Evolutionary conservation across 2,329 filamentous ascomycete genomes (phyloP).

Genomic region (Colletotrichum sp.): DNA sequence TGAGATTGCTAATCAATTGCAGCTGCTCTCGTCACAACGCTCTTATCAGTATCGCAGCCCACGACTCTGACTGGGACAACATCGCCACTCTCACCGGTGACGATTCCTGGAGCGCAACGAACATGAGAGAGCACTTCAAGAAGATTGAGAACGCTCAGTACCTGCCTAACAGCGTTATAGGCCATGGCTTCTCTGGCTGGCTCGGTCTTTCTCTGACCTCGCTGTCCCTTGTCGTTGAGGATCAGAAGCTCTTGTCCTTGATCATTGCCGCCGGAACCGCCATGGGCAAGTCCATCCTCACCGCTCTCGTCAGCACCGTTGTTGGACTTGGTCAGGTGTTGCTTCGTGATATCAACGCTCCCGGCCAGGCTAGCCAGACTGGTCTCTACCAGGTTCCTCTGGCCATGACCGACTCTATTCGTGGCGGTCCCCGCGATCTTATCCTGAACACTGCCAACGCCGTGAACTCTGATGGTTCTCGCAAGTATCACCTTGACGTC

Average conservation of each 20-base stretch:
- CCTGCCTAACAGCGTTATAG: constrained; percentile 37
- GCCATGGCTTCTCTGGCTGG: constrained; percentile 62
- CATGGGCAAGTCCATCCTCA: constrained; percentile 27
- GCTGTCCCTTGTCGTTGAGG: constrained; percentile 6
- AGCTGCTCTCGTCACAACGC: constrained; percentile 60
- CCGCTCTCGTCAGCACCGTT: constrained; percentile 23
- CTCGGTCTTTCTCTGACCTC: constrained; percentile 29
- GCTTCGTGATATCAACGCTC: constrained; percentile 29
- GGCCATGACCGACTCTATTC: not conserved
- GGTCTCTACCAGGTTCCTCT: constrained; percentile 2
- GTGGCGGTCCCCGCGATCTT: not conserved
- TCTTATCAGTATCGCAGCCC: constrained; percentile 61
- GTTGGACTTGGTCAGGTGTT: constrained; percentile 29
- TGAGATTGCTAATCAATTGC: rapidly evolving
- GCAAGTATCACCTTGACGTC: constrained; percentile 31
- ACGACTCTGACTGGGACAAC: constrained; percentile 63
- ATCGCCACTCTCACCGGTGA: constrained; percentile 66
- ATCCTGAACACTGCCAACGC: constrained; percentile 10
- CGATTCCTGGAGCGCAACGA: constrained; percentile 58
- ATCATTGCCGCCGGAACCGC: constrained; percentile 30
- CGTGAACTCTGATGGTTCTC: not conserved
- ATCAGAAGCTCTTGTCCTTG: constrained; percentile 21
- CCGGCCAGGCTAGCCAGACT: not conserved
- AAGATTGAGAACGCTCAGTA: constrained; percentile 63
- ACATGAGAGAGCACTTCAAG: constrained; percentile 65